Base-by-base conservation (phyloP, 352 stramenopile species). In the Phytophthora megakarya region DNA sequence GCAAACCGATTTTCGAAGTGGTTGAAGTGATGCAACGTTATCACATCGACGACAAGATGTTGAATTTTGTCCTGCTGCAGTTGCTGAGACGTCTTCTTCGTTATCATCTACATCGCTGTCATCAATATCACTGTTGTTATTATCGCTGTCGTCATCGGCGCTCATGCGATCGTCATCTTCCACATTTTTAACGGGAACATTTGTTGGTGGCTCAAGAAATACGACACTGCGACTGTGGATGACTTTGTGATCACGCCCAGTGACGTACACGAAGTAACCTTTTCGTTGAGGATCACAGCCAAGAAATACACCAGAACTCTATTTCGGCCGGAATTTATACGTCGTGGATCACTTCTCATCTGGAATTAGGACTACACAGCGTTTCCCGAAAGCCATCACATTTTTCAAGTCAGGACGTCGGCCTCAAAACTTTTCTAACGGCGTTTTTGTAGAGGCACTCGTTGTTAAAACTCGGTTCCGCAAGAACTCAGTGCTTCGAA, bases 181-280 rank as follows among this genome's bases (percentile, higher is more conserved):
- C 28, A n/a, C n/a, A n/a, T n/a, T n/a, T n/a, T 35, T 35, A 6
- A 35, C 13, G 9, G 33, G 11, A 11, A n/a, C 9, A 39, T 7
- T 39, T 39, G 33, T 28, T 26, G 10, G 43, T 22, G 43, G 25
- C 22, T 50, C 43, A 1, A 50, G 9, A 21, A 47, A 47, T 2
- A 66, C 21, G 15, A 66, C 30, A 21, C 58, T 54, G 23, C 58
- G 22, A 37, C 57, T 65, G 39, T 59, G 39, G 1, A 65, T 21
- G 2, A 59, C 48, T 33, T 18, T 7, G 12, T 58, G 39, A 8
- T n/a, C 13, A 1, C 33, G 48, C 3, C 42, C 42, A 12, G 48
- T 56, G 1, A 67, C 35, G n/a, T 67, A 61, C 1, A 61, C 49
- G 25, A 67, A 61, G 25, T 43, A 50, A 0, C 37, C 59, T 32